A percentile compares a stretch with the other conserved stretches of the same genome.
Evolutionary conservation across 208 protist genomes (phyloP).

Genomic region (Crithidia thermophila): DNA sequence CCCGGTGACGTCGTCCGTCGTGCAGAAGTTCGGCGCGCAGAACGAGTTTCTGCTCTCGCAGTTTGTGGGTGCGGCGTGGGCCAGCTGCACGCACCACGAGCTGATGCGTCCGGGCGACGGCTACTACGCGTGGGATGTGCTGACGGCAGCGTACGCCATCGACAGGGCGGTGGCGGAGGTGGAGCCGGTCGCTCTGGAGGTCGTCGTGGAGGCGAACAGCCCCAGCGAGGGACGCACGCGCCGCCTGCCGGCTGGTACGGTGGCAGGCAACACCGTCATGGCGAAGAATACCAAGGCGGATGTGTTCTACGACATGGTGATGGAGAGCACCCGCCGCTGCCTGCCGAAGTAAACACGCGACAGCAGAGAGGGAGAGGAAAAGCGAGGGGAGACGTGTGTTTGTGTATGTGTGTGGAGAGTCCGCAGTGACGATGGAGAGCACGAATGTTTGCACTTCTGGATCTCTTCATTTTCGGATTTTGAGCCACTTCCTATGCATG

Average conservation of each 20-base stretch:
- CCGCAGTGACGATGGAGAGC: too few species aligned
- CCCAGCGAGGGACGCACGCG: constrained; percentile 64
- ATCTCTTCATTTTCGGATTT: too few species aligned
- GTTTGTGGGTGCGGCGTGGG: constrained; percentile 84
- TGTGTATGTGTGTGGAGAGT: too few species aligned
- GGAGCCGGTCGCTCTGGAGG: constrained; percentile 54
- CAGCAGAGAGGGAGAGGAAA: too few species aligned
- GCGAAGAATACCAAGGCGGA: constrained; percentile 62
- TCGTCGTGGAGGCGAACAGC: constrained; percentile 40
- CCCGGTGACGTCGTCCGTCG: constrained; percentile 65
- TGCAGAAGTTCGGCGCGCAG: constrained; percentile 79
- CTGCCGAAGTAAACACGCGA: constrained; percentile 24
- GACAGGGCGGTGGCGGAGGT: constrained; percentile 55
- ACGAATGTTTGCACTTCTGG: too few species aligned
- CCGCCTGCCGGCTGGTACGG: constrained; percentile 12
- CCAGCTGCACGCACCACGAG: constrained; percentile 75
- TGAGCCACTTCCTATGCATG: too few species aligned
- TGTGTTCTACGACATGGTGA: constrained; percentile 68
- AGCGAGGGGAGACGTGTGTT: not conserved
- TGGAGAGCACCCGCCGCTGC: constrained; percentile 45
- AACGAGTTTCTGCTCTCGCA: constrained; percentile 83
- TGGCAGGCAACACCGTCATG: constrained; percentile 34
- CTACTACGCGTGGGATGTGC: constrained; percentile 91
- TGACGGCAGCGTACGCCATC: constrained; percentile 83
- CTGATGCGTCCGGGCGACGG: constrained; percentile 65